Conservation (phyloP, 2,329 filamentous ascomycete species). For the Sporothrix phasma region DNA sequence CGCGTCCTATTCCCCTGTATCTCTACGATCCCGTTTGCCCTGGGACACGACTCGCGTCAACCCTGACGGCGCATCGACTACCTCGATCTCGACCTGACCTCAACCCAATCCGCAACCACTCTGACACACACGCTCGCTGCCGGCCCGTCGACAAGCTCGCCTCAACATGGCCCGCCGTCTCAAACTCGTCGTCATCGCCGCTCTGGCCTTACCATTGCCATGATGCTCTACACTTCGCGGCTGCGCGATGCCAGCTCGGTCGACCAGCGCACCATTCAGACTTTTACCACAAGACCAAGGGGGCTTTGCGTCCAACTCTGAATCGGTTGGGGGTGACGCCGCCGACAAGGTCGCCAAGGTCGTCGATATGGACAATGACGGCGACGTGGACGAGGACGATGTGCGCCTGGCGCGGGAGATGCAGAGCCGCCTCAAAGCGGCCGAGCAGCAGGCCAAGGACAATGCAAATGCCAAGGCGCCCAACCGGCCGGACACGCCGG, state of each 20-base stretch:
- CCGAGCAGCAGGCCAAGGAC: conserved; percentile 59
- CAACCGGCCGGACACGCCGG: conserved; percentile 48
- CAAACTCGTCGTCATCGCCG: conserved; percentile 54
- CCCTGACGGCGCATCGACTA: too few species aligned
- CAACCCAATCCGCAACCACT: too few species aligned
- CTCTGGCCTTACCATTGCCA: conserved; percentile 55
- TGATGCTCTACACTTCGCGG: conserved; percentile 64
- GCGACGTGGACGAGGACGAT: conserved; percentile 47
- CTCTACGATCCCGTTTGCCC: too few species aligned
- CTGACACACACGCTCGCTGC: background rate
- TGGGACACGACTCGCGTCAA: too few species aligned
- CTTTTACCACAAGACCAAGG: conserved; percentile 51
- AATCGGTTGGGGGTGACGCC: conserved; percentile 10
- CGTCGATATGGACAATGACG: conserved; percentile 44
- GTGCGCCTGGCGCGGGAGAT: conserved; percentile 42
- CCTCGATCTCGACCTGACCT: background rate
- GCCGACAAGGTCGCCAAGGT: conserved; percentile 23
- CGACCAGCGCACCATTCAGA: conserved; percentile 36
- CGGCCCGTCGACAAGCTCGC: background rate
- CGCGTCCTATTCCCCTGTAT: too few species aligned
- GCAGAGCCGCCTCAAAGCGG: conserved; percentile 54
- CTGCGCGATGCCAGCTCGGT: conserved; percentile 41
- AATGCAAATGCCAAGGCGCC: conserved; percentile 57
- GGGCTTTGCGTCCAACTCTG: conserved; percentile 34
- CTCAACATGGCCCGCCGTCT: conserved; percentile 56